Evolutionary conservation across 2,329 filamentous ascomycete genomes (phyloP), one percentile per base, ranked within the genome.

Genomic region (Apiospora rasikravindrae): DNA sequence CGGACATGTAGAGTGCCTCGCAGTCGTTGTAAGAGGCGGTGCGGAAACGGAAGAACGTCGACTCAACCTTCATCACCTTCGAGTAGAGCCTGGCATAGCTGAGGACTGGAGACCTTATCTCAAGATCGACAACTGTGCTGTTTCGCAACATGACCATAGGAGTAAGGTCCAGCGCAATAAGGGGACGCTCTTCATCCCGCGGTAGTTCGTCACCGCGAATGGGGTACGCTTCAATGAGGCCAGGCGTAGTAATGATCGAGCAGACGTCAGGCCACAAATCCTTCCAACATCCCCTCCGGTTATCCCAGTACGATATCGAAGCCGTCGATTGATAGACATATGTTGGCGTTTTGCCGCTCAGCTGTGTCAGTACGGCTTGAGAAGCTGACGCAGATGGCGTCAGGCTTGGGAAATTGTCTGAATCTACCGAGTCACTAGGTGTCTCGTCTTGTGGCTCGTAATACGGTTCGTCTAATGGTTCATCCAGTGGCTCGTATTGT

Each of bases 41-140:
- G 57, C 96, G 92, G 88, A 98, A 96, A 86, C 97, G 96, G 84
- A 98, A 94, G 80, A 97, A 96, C 77, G 85, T 87, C 44, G 87
- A 87, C 19, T 91, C 92, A 69, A 92, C 79, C 84, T 84, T 88
- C 73, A 87, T 88, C 71, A 98, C 88, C 77, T 90, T 89, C 6
- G 93, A 95, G 74, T 93, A 87, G 29, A 87, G 82, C 61, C 78
- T 76, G 24, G 80, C 79, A 73, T 81, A 90, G 45, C 87, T 80
- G 8, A 93, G 93, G 37, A 95, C 93, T 1, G 94, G 94, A 8
- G 96, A 98, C 69, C 95, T 93, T 75, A 99, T 94, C 75, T 97
- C 96, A 70, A 99, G 94, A 80, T 99, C 96, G 44, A 99, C 89
- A 4, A 93, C 94, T 29, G 95, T 99, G 77, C 95, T 96, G 78